Conservation (phyloP, 257 asterid species). For the Coffea eugenioides region DNA sequence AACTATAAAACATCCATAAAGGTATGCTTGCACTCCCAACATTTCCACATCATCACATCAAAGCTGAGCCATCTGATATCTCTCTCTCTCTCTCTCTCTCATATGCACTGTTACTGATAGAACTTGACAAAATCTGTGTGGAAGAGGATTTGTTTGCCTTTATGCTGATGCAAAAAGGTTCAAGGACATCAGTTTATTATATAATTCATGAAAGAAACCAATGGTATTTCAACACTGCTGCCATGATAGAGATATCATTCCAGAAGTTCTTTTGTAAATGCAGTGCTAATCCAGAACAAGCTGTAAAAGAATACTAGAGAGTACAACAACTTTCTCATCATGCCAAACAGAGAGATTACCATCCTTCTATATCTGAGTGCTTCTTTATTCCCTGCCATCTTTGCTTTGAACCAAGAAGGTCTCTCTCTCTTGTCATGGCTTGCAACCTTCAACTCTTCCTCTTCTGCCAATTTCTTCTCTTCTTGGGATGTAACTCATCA, state of each 20-base stretch:
- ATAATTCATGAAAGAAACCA: conserved; percentile 11
- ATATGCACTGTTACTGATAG: conserved; percentile 17
- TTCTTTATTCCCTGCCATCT: conserved; percentile 34
- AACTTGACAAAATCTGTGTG: conserved; percentile 20
- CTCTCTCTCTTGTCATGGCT: conserved; percentile 60
- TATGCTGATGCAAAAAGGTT: not conserved
- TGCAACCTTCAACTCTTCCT: conserved; percentile 53
- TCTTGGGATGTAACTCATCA: conserved; percentile 50
- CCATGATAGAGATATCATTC: conserved; percentile 32
- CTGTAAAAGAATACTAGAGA: conserved; percentile 23
- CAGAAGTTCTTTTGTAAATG: conserved; percentile 15
- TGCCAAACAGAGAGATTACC: conserved; percentile 42
- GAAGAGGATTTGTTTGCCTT: not conserved
- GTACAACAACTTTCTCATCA: conserved; percentile 33
- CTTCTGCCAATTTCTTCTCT: conserved; percentile 43
- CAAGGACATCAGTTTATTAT: conserved; percentile 7
- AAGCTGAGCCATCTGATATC: conserved; percentile 3
- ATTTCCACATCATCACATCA: conserved; percentile 20
- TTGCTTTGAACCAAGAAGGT: conserved; percentile 61
- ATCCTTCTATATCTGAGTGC: conserved; percentile 37
- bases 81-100: conserved; percentile 1
- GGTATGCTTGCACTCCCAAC: not conserved
- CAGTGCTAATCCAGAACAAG: conserved; percentile 22
- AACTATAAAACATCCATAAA: not conserved
- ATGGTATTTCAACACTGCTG: not conserved